phyloP scores from a whole-genome alignment of 805 yeast species.

The Candida railenensis region DNA sequence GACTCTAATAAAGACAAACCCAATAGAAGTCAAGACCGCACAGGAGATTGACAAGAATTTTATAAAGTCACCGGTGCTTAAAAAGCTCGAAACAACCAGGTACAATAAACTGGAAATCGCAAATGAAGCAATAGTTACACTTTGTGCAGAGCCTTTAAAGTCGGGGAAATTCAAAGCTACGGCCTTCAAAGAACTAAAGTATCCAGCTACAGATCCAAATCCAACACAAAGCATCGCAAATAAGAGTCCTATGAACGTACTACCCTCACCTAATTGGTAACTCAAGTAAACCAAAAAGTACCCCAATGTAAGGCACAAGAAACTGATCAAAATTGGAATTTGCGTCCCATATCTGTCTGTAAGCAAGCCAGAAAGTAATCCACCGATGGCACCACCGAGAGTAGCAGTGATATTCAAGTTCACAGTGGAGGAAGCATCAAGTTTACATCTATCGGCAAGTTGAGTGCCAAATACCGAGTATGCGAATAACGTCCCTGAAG shows the following conservation, averaged over 20 bases:
- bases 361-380: constrained; percentile 28
- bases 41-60: constrained; percentile 21
- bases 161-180: constrained; percentile 31
- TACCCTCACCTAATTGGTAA: constrained; percentile 18
- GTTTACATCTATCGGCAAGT: constrained; percentile 27
- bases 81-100: constrained; percentile 18
- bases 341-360: constrained; percentile 35
- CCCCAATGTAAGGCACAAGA: constrained; percentile 22
- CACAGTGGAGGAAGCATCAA: constrained; percentile 26
- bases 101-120: constrained; percentile 32
- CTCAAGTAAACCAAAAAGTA: constrained; percentile 26
- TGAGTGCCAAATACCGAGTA: constrained; percentile 33
- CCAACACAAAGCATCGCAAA: constrained; percentile 31
- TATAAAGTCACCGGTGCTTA: constrained; percentile 22
- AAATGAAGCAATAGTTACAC: constrained; percentile 35
- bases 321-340: constrained; percentile 28
- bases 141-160: constrained; percentile 34
- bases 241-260: constrained; percentile 14
- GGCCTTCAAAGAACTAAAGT: constrained; percentile 33
- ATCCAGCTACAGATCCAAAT: constrained; percentile 31
- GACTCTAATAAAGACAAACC: constrained; percentile 29
- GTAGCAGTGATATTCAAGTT: constrained; percentile 31
- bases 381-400: constrained; percentile 33
- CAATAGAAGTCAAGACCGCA: constrained; percentile 23
- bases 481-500: constrained; percentile 34